Evolutionary conservation across 2,329 filamentous ascomycete species (phyloP), one percentile per base, ranked within the genome.

Genomic region (Hypoxylon sp.): DNA sequence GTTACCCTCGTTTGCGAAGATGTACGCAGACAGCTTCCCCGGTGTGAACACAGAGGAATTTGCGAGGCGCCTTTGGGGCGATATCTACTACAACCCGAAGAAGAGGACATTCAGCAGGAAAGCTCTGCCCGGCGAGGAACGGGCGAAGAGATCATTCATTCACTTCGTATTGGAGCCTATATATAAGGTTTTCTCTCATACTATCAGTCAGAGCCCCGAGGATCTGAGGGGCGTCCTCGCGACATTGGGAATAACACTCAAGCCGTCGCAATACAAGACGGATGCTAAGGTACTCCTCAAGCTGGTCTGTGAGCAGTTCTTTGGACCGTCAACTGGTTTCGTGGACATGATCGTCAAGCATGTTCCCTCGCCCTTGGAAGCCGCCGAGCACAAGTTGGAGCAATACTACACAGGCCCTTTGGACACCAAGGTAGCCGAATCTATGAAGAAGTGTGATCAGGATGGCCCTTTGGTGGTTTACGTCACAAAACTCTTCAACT

Each of bases 181-280:
- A 62, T 99, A 99, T 81, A 99, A 99, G 73, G 80, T 99, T 30
- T 97, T 93, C 70, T 93, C 91, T 11, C 91, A 97, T 69, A 95
- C 92, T 3, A 90, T 99, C 66, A 95, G 91, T 67, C 89, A 95
- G 68, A 93, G 86, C 64, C 89, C 93, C 0, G 87, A 90, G 45
- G 89, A 96, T 63, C 76, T 99, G 52, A 91, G 89, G 66, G 80
- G 81, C 35, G 94, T 91, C 0, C 75, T 99, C 49, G 85, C 82
- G 12, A 85, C 84, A 13, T 78, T 99, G 7, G 91, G 91, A 8
- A 96, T 99, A 63, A 74, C 79, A 13, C 75, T 99, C 57, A 99
- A 97, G 74, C 93, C 94, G 3, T 92, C 91, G 5, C 91, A 97
- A 68, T 90, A 95, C 70, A 94, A 88, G 71, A 83, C 87, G 2